Conservation (phyloP, 2,329 filamentous ascomycete species). For the Diaporthe destruens region DNA sequence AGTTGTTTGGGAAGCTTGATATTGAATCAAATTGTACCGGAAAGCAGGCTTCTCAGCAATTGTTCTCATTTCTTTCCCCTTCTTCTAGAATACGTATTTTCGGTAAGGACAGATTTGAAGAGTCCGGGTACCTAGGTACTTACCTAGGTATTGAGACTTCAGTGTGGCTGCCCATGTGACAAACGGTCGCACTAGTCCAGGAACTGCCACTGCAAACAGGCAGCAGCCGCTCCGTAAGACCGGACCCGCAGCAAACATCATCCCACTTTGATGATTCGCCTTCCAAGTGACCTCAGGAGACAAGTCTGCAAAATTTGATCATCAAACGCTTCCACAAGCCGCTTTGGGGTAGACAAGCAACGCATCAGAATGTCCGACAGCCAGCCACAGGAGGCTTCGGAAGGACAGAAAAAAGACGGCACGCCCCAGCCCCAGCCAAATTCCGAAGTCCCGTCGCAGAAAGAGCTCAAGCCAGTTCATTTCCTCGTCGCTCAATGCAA, state of each 20-base stretch:
- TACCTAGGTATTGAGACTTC: neutral
- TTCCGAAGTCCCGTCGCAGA: neutral
- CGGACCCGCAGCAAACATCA: neutral
- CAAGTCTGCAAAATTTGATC: neutral
- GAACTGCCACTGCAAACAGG: neutral
- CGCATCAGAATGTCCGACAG: neutral
- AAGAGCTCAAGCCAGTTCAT: neutral
- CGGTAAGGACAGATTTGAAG: neutral
- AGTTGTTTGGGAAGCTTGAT: neutral
- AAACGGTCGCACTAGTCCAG: neutral
- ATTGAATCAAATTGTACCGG: neutral
- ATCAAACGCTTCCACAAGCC: neutral
- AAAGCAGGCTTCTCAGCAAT: neutral
- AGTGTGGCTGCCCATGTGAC: neutral
- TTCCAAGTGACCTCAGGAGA: neutral
- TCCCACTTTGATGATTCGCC: neutral
- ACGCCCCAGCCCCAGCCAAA: neutral
- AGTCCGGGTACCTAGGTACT: neutral
- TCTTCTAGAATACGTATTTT: neutral
- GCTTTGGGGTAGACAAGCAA: neutral
- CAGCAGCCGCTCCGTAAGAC: neutral
- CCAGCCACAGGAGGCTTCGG: neutral
- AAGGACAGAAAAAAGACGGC: neutral
- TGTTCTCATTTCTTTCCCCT: neutral
- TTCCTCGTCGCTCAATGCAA: constrained; percentile 11